These are phyloP conservation scores for Castanospermum australe DNA, from an alignment of 306 rosid species.

Conservation along the genomic window DNA sequence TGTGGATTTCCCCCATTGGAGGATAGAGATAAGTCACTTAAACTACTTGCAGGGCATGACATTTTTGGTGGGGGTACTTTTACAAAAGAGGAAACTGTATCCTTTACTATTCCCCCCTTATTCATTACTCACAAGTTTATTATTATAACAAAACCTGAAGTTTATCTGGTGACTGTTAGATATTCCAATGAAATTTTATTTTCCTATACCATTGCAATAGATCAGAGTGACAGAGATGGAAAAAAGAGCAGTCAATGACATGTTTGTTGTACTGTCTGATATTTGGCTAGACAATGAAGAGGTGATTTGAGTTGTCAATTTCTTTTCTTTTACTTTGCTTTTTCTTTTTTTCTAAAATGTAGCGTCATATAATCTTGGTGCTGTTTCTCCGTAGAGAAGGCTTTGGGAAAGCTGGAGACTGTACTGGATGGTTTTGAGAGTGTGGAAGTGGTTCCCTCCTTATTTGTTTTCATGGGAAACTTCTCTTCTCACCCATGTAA, in stretches of 20 bases:
- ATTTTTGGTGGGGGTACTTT: slow-evolving; percentile 68
- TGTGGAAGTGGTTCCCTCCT: slow-evolving; percentile 81
- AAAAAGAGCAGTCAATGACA: slow-evolving; percentile 73
- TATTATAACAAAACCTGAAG: not conserved
- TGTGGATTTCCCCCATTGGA: slow-evolving; percentile 96
- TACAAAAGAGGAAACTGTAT: slow-evolving; percentile 83
- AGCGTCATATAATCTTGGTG: slow-evolving; percentile 32
- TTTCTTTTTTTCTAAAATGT: not conserved
- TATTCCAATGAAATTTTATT: slow-evolving; percentile 12
- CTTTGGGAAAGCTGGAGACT: slow-evolving; percentile 68
- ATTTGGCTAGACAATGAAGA: slow-evolving; percentile 90
- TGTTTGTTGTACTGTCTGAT: slow-evolving; percentile 86
- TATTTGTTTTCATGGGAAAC: slow-evolving; percentile 95
- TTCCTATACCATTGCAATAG: slow-evolving; percentile 55
- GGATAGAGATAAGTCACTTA: slow-evolving; percentile 76
- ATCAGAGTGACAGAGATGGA: slow-evolving; percentile 75
- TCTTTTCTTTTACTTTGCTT: not conserved
- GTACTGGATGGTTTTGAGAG: slow-evolving; percentile 78
- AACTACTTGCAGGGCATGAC: slow-evolving; percentile 70
- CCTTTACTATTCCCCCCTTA: slow-evolving; percentile 26
- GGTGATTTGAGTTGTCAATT: slow-evolving; percentile 46
- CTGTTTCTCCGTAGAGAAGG: slow-evolving; percentile 66
- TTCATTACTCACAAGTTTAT: not conserved
- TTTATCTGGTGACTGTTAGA: not conserved
- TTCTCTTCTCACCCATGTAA: slow-evolving; percentile 87